A percentile compares a stretch with the other conserved stretches of the same genome.
Conservation (phyloP, 495 filamentous ascomycete genomes). For the Daldinia grandis region DNA sequence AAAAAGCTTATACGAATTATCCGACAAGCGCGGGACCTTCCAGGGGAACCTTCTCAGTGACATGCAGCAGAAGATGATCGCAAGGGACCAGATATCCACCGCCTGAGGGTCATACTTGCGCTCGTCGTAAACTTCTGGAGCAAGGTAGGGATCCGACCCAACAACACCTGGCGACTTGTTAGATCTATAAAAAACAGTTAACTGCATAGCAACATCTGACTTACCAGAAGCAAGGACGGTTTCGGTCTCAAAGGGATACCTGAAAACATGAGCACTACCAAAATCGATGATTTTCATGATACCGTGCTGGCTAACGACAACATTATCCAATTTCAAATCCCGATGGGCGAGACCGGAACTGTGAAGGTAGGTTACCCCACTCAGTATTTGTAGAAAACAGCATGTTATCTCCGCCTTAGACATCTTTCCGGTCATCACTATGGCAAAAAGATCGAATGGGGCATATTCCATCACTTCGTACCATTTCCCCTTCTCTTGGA, state of each 20-base stretch:
- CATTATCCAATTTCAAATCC: conserved; percentile 97
- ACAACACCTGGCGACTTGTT: conserved; percentile 77
- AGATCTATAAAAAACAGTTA: conserved; percentile 12
- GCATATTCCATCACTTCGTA: conserved; percentile 99
- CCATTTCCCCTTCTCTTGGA: conserved; percentile 94
- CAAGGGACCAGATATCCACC: conserved; percentile 96
- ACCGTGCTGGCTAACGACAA: conserved; percentile 95
- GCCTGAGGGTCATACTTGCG: conserved; percentile 94
- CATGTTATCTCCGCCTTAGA: conserved; percentile 88
- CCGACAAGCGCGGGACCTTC: conserved; percentile 91
- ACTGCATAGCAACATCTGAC: conserved; percentile 41
- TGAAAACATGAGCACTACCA: conserved; percentile 94
- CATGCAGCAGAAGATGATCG: conserved; percentile 99
- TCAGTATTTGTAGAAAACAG: conserved; percentile 92
- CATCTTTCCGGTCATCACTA: conserved; percentile 99
- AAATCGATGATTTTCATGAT: conserved; percentile 99
- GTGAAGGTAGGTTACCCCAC: conserved; percentile 96
- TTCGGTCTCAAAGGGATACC: conserved; percentile 96
- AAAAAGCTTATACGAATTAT: conserved; percentile 95
- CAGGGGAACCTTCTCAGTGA: conserved; percentile 93
- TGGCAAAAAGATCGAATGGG: conserved; percentile 96
- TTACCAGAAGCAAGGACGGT: conserved; percentile 86
- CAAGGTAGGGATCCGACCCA: conserved; percentile 96
- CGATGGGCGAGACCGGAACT: conserved; percentile 95
- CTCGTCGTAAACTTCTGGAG: conserved; percentile 95